These are phyloP conservation scores for Botrytis fabae DNA, from an alignment of 2,329 filamentous ascomycete genomes.

Conservation along the genomic window DNA sequence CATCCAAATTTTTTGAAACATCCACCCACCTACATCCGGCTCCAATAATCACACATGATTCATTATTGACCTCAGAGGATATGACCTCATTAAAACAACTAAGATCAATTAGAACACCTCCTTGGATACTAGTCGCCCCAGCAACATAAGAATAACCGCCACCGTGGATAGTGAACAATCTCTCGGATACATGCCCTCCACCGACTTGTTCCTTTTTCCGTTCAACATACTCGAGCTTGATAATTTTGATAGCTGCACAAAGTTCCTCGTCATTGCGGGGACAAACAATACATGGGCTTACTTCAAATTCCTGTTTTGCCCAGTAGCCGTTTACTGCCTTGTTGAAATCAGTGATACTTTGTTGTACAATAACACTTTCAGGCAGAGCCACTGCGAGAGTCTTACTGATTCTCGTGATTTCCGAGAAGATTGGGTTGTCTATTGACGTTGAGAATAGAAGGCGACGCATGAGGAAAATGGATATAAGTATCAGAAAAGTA, in stretches of 20 bases:
- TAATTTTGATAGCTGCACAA: slow-evolving; percentile 15
- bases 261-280: slow-evolving; percentile 23
- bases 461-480: neutral
- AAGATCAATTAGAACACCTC: slow-evolving; percentile 52
- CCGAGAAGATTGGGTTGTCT: neutral
- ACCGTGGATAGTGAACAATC: slow-evolving; percentile 32
- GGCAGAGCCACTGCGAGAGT: neutral
- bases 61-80: slow-evolving; percentile 34
- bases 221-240: slow-evolving; percentile 18
- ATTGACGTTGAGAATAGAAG: neutral
- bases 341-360: neutral
- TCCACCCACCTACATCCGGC: slow-evolving; percentile 44
- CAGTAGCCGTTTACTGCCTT: slow-evolving; percentile 21
- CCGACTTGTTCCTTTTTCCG: neutral
- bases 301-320: slow-evolving; percentile 23
- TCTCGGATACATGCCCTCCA: neutral
- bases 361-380: slow-evolving; percentile 4
- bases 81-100: slow-evolving; percentile 38
- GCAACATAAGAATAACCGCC: slow-evolving; percentile 39
- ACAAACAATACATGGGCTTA: slow-evolving; percentile 22
- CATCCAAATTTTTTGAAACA: slow-evolving; percentile 33
- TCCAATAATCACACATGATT: slow-evolving; percentile 40
- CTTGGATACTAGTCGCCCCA: slow-evolving; percentile 52
- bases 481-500: neutral
- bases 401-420: neutral